Evolutionary conservation across 805 yeast species (phyloP), one percentile per base, ranked within the genome.

Genomic region (Monosporozyma servazzii): DNA sequence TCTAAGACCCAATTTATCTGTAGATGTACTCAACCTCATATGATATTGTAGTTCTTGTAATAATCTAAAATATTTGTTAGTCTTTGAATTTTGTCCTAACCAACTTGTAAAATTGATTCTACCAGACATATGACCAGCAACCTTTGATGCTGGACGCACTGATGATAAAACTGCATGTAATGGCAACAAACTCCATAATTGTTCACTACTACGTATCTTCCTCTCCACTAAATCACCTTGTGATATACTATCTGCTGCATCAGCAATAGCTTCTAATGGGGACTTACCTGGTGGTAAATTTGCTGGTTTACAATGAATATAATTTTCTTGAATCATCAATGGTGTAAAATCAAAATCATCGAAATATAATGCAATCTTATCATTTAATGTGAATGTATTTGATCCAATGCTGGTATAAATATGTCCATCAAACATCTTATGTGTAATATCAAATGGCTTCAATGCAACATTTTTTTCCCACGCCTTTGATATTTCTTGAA

Each of bases 311-410:
- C 95, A 82, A 36, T 70, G 70, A 47, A 88, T 67, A 65, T 93
- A 93, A 69, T 93, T 93, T 66, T 93, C 99, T 64, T 91, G 97
- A 49, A 93, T 79, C 98, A 93, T 91, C 54, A 91, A 74, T 5
- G 99, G 98, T 1, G 95, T 82, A 65, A 93, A 85, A 63, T 89
- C 96, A 69, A 88, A 86, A 68, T 93, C 99, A 67, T 88, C 89
- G 73, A 93, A 93, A 64, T 89, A 93, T 49, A 88, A 75, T 59
- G 86, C 91, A 61, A 91, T 82, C 64, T 88, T 86, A 56, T 88
- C 96, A 66, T 83, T 85, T 55, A 91, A 66, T 2, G 82, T 74
- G 52, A 78, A 75, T 78, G 70, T 57, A 69, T 71, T 18, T 73
- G 77, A 51, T 2, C 71, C 71, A 18, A 60, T 30, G 18, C 63